Percentiles rank a stretch among this genome's conserved stretches.
Conservation (phyloP, 805 yeast genomes). For the Maudiozyma saulgeensis region DNA sequence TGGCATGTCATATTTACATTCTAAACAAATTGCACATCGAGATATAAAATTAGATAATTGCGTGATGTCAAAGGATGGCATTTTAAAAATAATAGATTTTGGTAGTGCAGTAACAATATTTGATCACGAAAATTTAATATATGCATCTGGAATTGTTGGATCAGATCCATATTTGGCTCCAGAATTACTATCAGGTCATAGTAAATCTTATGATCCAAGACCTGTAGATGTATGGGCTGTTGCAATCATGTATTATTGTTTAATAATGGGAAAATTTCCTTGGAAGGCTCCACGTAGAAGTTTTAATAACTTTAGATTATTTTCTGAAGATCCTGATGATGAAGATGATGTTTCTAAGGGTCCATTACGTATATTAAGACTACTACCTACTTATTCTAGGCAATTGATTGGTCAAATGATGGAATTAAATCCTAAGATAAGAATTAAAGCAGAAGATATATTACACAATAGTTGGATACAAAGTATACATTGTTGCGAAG, state of each 20-base stretch:
- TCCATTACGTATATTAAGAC: constrained; percentile 59
- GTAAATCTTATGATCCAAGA: constrained; percentile 63
- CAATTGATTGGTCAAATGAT: constrained; percentile 58
- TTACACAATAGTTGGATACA: constrained; percentile 48
- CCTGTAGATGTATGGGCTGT: constrained; percentile 89
- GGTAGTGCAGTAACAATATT: constrained; percentile 80
- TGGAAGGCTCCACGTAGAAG: constrained; percentile 85
- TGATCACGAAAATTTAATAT: constrained; percentile 37
- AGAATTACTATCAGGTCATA: constrained; percentile 49
- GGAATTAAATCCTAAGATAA: constrained; percentile 43
- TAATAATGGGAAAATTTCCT: constrained; percentile 79
- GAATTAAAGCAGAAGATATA: constrained; percentile 53
- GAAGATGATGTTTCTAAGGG: constrained; percentile 45
- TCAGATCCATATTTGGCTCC: constrained; percentile 95
- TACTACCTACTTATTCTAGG: constrained; percentile 62
- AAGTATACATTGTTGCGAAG: constrained; percentile 46
- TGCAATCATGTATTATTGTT: constrained; percentile 87
- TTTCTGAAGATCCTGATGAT: constrained; percentile 36
- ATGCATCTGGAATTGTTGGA: constrained; percentile 76
- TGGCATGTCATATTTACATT: constrained; percentile 71
- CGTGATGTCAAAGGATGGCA: constrained; percentile 66
- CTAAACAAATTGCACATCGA: constrained; percentile 81
- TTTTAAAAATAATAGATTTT: constrained; percentile 81
- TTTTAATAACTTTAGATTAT: constrained; percentile 69
- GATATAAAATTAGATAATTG: constrained; percentile 91